Conservation (phyloP, 2,329 filamentous ascomycete species). For the Septoria petroselini region DNA sequence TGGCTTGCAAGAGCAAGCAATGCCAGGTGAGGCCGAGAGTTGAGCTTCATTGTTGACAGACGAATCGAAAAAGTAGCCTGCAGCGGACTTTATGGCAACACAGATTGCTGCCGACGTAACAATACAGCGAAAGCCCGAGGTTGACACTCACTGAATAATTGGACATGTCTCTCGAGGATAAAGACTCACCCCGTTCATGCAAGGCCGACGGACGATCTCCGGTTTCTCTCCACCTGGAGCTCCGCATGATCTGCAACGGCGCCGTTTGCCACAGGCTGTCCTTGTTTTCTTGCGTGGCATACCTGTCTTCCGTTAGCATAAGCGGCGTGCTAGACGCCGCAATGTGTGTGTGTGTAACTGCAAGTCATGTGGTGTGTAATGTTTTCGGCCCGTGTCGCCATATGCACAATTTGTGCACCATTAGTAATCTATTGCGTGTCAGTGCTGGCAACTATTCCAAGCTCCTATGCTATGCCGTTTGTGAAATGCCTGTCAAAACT, state of each 20-base stretch:
- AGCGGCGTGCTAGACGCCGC: no score
- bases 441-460: neutral
- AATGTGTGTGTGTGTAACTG: no score
- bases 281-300: no score
- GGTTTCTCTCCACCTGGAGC: no score
- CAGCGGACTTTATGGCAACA: no score
- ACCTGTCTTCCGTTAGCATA: no score
- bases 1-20: neutral
- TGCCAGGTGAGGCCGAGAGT: neutral
- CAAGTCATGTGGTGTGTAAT: no score
- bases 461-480: slow-evolving; percentile 5
- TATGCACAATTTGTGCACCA: slow-evolving; percentile 1
- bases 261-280: no score
- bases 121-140: neutral
- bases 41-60: neutral
- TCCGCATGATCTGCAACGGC: no score
- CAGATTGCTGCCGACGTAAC: neutral
- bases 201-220: no score
- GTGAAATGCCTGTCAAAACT: slow-evolving; percentile 1
- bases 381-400: neutral
- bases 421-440: neutral
- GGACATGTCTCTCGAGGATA: neutral
- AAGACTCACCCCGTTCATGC: neutral
- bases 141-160: neutral
- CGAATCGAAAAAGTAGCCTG: no score